A percentile compares a stretch with the other conserved stretches of the same genome.
These are phyloP conservation scores for Fusarium subglutinans DNA, from an alignment of 2,329 filamentous ascomycete species.

Conservation along the genomic window DNA sequence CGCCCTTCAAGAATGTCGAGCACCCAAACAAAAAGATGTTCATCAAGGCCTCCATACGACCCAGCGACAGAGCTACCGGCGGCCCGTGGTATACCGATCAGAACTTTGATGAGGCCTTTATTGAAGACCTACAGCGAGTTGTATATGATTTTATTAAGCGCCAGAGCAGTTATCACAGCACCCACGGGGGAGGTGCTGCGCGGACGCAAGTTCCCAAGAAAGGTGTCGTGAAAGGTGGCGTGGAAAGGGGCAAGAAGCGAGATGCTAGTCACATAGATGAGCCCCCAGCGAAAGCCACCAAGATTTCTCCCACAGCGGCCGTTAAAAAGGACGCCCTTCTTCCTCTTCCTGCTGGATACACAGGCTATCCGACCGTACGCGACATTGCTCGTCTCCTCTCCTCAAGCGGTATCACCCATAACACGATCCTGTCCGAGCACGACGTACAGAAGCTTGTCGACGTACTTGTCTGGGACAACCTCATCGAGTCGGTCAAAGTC, in stretches of 20 bases:
- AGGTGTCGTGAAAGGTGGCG: conserved; percentile 60
- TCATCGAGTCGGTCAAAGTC: conserved; percentile 73
- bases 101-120: conserved; percentile 88
- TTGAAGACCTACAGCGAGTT: conserved; percentile 77
- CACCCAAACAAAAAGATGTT: conserved; percentile 94
- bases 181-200: conserved; percentile 44
- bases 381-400: conserved; percentile 82
- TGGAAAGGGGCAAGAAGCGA: conserved; percentile 61
- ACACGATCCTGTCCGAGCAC: conserved; percentile 73
- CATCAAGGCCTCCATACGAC: conserved; percentile 85
- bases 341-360: conserved; percentile 72
- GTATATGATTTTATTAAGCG: conserved; percentile 78
- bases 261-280: conserved; percentile 53
- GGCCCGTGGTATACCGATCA: conserved; percentile 95
- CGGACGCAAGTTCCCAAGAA: conserved; percentile 64
- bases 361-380: conserved; percentile 80
- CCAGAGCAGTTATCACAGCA: conserved; percentile 73
- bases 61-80: conserved; percentile 89
- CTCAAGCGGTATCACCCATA: conserved; percentile 73
- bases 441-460: conserved; percentile 89
- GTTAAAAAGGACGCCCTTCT: conserved; percentile 54
- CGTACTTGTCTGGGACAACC: conserved; percentile 87
- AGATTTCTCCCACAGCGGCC: conserved; percentile 29
- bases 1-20: conserved; percentile 90
- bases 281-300: conserved; percentile 43